Evolutionary conservation across 768 basidiomycete genomes (phyloP), one percentile per base, ranked within the genome.

Genomic region (Phaeotremella fagi): DNA sequence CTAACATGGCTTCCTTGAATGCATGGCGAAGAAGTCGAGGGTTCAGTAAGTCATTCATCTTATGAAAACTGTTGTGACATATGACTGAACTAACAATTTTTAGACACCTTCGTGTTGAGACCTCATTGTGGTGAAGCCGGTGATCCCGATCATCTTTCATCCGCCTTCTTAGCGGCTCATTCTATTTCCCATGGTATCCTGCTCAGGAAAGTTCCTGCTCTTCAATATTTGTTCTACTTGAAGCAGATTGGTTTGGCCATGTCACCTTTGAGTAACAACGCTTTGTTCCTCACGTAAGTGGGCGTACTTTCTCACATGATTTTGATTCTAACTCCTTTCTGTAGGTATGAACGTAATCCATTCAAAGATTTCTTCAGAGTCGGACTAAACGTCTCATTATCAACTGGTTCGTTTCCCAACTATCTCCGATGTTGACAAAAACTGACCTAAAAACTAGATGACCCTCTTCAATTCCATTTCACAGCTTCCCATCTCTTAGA

Each of bases 121-220:
- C 95, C 95, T 0, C 95, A 99, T 74, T 87, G 87, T 27, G 95
- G 95, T 46, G 95, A 99, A 79, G 95, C 95, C 0, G 95, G 95
- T 25, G 95, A 99, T 71, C 88, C 95, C 0, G 95, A 98, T 72
- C 95, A 99, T 72, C 81, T 99, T 11, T 88, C 92, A 0, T 90
- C 95, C 1, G 88, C 94, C 1, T 99, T 90, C 82, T 80, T 99
- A 22, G 90, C 90, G 0, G 87, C 92, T 1, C 94, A 98, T 70
- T 97, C 92, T 0, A 98, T 99, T 69, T 97, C 95, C 9, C 95
- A 99, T 67, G 95, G 95, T n/a, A 99, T 99, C 73, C 79, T 97
- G 18, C 81, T 99, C 7, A 86, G 95, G 54, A 99, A 99, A 75
- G 94, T 99, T 4, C 95, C 95, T 0, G 92, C 92, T 1, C 77